phyloP scores from a whole-genome alignment of 768 basidiomycete species.

The Suillus subalutaceus region DNA sequence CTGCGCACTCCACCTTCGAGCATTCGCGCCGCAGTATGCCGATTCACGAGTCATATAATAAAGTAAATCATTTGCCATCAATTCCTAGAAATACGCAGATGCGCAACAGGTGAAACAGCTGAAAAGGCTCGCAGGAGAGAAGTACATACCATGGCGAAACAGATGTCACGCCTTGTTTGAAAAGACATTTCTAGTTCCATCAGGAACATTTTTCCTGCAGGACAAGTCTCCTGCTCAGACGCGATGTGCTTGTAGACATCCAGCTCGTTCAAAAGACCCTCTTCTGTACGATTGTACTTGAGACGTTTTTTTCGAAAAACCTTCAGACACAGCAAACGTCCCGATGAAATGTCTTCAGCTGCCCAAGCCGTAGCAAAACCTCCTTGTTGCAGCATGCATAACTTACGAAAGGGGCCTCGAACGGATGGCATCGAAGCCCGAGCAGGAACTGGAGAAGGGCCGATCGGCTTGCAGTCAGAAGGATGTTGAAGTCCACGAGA shows the following conservation, averaged over 20 bases:
- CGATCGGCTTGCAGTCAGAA: not conserved
- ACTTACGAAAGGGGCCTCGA: conserved; percentile 28
- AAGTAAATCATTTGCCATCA: conserved; percentile 42
- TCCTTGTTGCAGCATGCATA: conserved; percentile 25
- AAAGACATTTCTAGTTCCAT: conserved; percentile 43
- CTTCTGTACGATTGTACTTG: conserved; percentile 11
- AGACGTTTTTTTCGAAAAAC: conserved; percentile 29
- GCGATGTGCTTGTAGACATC: conserved; percentile 39
- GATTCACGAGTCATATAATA: conserved; percentile 31
- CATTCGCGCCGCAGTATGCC: conserved; percentile 38
- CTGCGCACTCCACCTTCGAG: conserved; percentile 40
- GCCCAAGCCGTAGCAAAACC: conserved; percentile 25
- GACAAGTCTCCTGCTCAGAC: conserved; percentile 18
- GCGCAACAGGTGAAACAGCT: not conserved
- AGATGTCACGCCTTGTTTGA: conserved; percentile 30
- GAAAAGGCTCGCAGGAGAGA: not conserved
- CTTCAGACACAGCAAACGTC: conserved; percentile 43
- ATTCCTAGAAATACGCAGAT: conserved; percentile 30
- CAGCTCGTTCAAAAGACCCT: conserved; percentile 36
- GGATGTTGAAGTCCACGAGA: not conserved
- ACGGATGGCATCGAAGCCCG: conserved; percentile 17
- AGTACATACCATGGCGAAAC: conserved; percentile 45
- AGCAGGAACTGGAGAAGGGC: not conserved
- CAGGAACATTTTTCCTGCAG: conserved; percentile 37
- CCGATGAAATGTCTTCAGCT: conserved; percentile 27